A percentile compares a stretch with the other conserved stretches of the same genome.
These are phyloP conservation scores for Cutaneotrichosporon mucoides DNA, from an alignment of 1,284 basidiomycete species.

Conservation along the genomic window DNA sequence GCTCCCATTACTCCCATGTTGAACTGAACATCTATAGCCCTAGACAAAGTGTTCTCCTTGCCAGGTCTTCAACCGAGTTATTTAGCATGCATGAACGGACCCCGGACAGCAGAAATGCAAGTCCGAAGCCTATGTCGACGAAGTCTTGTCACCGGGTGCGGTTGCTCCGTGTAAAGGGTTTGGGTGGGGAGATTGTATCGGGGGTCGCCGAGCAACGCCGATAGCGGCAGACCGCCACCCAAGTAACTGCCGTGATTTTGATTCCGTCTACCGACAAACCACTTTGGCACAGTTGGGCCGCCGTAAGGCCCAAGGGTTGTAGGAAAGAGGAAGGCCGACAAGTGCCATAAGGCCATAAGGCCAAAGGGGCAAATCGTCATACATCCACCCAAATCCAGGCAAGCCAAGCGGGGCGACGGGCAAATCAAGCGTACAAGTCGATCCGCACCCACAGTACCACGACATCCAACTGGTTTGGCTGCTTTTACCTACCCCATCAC, in stretches of 20 bases:
- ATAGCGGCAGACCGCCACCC: neutral
- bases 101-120: neutral
- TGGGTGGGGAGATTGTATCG: slow-evolving; percentile 1
- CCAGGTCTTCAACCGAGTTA: too few relatives aligned
- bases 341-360: too few relatives aligned
- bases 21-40: too few relatives aligned
- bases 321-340: too few relatives aligned
- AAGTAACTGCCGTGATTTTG: neutral
- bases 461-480: neutral
- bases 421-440: neutral
- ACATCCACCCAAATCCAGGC: neutral
- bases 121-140: neutral
- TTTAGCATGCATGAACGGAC: neutral
- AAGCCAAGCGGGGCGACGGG: neutral
- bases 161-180: neutral
- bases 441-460: neutral
- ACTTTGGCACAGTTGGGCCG: neutral
- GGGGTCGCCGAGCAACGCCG: slow-evolving; percentile 1
- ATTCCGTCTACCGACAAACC: neutral
- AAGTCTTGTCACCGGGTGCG: neutral
- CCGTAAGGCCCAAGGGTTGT: too few relatives aligned
- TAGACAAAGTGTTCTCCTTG: too few relatives aligned
- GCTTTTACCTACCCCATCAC: neutral
- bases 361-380: too few relatives aligned
- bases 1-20: too few relatives aligned